Percentiles rank a stretch among this genome's conserved stretches.
phyloP scores from a whole-genome alignment of 129 eudicot species.

The Chrysanthemum makinoi region DNA sequence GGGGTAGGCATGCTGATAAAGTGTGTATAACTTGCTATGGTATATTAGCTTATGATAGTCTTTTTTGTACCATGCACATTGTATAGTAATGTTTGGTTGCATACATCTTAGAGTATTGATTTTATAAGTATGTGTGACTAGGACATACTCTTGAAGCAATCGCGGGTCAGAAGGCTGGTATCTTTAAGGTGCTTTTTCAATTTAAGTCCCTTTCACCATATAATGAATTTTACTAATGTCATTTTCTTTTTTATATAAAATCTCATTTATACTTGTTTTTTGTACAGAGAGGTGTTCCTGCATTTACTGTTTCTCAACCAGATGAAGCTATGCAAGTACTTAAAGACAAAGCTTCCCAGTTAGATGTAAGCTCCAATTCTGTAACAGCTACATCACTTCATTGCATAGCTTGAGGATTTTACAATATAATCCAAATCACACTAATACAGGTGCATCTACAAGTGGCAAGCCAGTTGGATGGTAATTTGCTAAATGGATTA shows the following conservation, averaged over 20 bases:
- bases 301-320: constrained; percentile 90
- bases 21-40: not conserved
- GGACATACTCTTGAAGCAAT: constrained; percentile 90
- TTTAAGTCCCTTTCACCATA: not conserved
- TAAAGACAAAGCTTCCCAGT: constrained; percentile 56
- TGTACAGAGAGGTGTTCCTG: constrained; percentile 69
- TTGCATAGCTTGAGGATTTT: not conserved
- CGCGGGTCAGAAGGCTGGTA: constrained; percentile 96
- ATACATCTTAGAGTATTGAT: constrained; percentile 1
- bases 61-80: constrained; percentile 8
- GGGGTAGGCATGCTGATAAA: not conserved
- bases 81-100: constrained; percentile 9
- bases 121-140: constrained; percentile 21
- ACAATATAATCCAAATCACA: constrained; percentile 5
- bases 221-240: not conserved
- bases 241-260: not conserved
- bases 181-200: constrained; percentile 62
- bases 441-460: constrained; percentile 63
- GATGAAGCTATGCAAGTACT: constrained; percentile 94
- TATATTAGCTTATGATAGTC: not conserved
- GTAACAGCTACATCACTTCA: not conserved
- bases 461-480: constrained; percentile 63
- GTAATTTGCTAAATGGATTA: constrained; percentile 51
- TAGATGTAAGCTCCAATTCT: constrained; percentile 57
- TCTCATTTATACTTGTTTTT: constrained; percentile 3